phyloP scores from a whole-genome alignment of 2,329 filamentous ascomycete genomes.

The Dothideomycetidae sp. region DNA sequence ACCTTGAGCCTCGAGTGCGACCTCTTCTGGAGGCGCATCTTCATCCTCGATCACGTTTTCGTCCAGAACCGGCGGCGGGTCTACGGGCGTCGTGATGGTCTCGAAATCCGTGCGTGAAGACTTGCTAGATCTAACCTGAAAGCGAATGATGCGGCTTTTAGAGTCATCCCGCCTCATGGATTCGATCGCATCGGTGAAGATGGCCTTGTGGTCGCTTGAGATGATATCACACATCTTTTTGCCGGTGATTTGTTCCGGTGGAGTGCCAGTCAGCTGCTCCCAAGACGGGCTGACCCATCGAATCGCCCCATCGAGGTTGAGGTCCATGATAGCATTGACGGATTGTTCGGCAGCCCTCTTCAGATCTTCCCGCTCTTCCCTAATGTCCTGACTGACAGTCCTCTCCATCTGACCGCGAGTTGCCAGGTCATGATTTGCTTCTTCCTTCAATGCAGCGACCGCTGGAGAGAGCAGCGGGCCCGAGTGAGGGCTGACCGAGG shows the following conservation, averaged over 20 bases:
- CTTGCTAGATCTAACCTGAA: slow-evolving; percentile 39
- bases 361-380: slow-evolving; percentile 83
- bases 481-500: slow-evolving; percentile 5
- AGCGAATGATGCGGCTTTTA: slow-evolving; percentile 77
- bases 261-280: slow-evolving; percentile 79
- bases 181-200: slow-evolving; percentile 72
- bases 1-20: slow-evolving; percentile 86
- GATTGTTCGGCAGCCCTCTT: slow-evolving; percentile 94
- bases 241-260: slow-evolving; percentile 57
- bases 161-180: slow-evolving; percentile 88
- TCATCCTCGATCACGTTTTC: slow-evolving; percentile 16
- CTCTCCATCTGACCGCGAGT: slow-evolving; percentile 35
- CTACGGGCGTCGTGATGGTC: background rate
- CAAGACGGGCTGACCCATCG: slow-evolving; percentile 96
- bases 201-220: slow-evolving; percentile 55
- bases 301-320: slow-evolving; percentile 78
- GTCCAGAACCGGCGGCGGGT: background rate
- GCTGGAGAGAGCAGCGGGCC: slow-evolving; percentile 29
- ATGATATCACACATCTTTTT: slow-evolving; percentile 68
- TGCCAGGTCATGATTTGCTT: slow-evolving; percentile 19
- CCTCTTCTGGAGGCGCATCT: slow-evolving; percentile 22
- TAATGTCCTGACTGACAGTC: slow-evolving; percentile 73
- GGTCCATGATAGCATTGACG: slow-evolving; percentile 87
- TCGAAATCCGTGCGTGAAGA: slow-evolving; percentile 12
- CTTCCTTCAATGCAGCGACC: slow-evolving; percentile 29